A percentile compares a stretch with the other conserved stretches of the same genome.
These are phyloP conservation scores for Rubia tinctorum DNA, from an alignment of 305 asterid species.

Conservation along the genomic window DNA sequence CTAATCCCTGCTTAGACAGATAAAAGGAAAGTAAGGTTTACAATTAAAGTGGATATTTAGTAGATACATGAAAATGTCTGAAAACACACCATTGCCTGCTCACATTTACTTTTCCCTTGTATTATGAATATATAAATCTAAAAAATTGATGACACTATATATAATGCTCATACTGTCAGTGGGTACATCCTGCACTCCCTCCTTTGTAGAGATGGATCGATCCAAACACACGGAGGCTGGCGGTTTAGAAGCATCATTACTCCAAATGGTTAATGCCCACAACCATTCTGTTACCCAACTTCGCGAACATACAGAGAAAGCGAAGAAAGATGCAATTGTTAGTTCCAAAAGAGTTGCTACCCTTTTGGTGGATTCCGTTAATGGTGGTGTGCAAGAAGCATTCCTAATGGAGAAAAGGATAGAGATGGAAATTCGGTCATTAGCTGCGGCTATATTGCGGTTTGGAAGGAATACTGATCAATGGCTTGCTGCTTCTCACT, in stretches of 20 bases:
- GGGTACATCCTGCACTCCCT: not conserved
- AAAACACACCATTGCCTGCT: not conserved
- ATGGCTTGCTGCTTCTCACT: slow-evolving; percentile 84
- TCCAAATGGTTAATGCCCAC: slow-evolving; percentile 60
- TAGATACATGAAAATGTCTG: slow-evolving; percentile 16
- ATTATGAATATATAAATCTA: no score
- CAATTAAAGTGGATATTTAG: not conserved
- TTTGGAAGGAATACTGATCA: slow-evolving; percentile 83
- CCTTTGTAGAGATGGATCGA: slow-evolving; percentile 39
- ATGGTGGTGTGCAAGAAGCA: slow-evolving; percentile 75
- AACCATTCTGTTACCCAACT: slow-evolving; percentile 41
- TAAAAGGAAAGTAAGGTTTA: slow-evolving; percentile 11
- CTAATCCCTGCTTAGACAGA: not conserved
- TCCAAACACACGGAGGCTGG: slow-evolving; percentile 43
- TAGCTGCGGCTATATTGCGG: slow-evolving; percentile 48
- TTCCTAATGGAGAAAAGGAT: slow-evolving; percentile 75
- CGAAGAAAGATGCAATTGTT: slow-evolving; percentile 69
- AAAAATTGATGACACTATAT: no score
- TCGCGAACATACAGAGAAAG: slow-evolving; percentile 66
- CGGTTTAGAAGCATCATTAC: slow-evolving; percentile 62
- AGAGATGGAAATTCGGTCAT: slow-evolving; percentile 71
- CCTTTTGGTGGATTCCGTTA: slow-evolving; percentile 63
- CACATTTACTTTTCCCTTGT: not conserved
- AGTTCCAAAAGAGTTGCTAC: slow-evolving; percentile 61
- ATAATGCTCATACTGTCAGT: not conserved